Base-by-base conservation (phyloP, 2,329 filamentous ascomycete genomes). In the Trichoderma pleuroti region DNA sequence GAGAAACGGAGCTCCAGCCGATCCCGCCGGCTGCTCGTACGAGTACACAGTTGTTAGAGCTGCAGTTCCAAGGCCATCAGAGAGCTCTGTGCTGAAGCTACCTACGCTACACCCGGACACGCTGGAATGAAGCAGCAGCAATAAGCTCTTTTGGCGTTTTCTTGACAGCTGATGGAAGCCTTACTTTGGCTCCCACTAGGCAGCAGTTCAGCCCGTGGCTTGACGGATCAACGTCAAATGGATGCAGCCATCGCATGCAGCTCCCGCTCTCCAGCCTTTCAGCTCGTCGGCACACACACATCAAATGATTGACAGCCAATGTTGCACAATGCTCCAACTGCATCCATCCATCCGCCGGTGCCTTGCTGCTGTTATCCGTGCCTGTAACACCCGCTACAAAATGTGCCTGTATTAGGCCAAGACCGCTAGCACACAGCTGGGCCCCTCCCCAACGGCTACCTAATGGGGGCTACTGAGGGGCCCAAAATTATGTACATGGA, bases 401-500 rank as follows among this genome's bases (percentile, higher is more conserved):
- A 52, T 34, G 46, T 54, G 62, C 62, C 46, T 34, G 42, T 26
- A 42, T 34, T 34, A 11, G 54, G 32, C 57, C 34, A 39, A 61
- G 32, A 21, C 34, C 16, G 18, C 46, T 34, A 21, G 56, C 30
- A 21, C 56, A 21, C 30, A 34, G 28, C 30, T 34, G 18, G 56
- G 56, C 30, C n/a, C 56, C 56, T 32, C 28, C 28, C n/a, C 28
- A 59, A 24, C n/a, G 18, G 61, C 18, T 14, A 26, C 61, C 26
- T 21, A 42, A 59, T 68, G 64, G 65, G 54, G 56, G 65, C 54
- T 28, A 52, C 14, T 60, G 39, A 52, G 56, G 64, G 65, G 39
- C 56, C 56, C 66, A 71, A 66, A 59, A 71, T 72, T 71, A 61
- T n/a, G n/a, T n/a, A n/a, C n/a, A n/a, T n/a, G n/a, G n/a, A n/a